These are phyloP conservation scores for Triangularia setosa DNA, from an alignment of 2,329 filamentous ascomycete species.

Conservation along the genomic window DNA sequence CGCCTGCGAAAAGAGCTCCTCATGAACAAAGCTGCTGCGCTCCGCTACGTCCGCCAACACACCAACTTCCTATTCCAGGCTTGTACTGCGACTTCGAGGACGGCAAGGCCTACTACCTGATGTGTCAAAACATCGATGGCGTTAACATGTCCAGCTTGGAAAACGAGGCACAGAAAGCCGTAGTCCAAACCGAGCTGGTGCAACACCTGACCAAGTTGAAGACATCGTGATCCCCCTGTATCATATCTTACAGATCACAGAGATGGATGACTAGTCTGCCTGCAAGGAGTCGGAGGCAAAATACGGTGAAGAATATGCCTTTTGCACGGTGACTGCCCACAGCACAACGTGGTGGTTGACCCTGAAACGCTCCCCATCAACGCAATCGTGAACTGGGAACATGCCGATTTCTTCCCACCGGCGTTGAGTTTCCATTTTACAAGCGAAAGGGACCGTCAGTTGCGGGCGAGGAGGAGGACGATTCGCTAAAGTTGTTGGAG, in stretches of 20 bases:
- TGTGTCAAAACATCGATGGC: slow-evolving; percentile 31
- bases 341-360: slow-evolving; percentile 26
- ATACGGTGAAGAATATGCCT: slow-evolving; percentile 22
- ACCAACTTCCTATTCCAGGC: slow-evolving; percentile 30
- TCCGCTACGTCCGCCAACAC: slow-evolving; percentile 25
- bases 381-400: slow-evolving; percentile 30
- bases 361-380: slow-evolving; percentile 26
- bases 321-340: slow-evolving; percentile 28
- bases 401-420: slow-evolving; percentile 11
- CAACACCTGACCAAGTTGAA: slow-evolving; percentile 21
- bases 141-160: slow-evolving; percentile 29
- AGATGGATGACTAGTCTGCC: slow-evolving; percentile 25
- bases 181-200: slow-evolving; percentile 22
- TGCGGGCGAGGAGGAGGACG: slow-evolving; percentile 28
- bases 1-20: slow-evolving; percentile 29
- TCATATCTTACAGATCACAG: slow-evolving; percentile 25
- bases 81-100: slow-evolving; percentile 30
- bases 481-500: slow-evolving; percentile 12
- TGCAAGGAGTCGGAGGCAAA: slow-evolving; percentile 17
- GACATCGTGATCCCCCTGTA: slow-evolving; percentile 32
- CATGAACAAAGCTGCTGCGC: slow-evolving; percentile 30
- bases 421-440: slow-evolving; percentile 28
- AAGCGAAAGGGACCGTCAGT: slow-evolving; percentile 24
- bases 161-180: slow-evolving; percentile 23
- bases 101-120: slow-evolving; percentile 30